Conservation (phyloP, 352 stramenopile genomes). For the Detonula confervacea region DNA sequence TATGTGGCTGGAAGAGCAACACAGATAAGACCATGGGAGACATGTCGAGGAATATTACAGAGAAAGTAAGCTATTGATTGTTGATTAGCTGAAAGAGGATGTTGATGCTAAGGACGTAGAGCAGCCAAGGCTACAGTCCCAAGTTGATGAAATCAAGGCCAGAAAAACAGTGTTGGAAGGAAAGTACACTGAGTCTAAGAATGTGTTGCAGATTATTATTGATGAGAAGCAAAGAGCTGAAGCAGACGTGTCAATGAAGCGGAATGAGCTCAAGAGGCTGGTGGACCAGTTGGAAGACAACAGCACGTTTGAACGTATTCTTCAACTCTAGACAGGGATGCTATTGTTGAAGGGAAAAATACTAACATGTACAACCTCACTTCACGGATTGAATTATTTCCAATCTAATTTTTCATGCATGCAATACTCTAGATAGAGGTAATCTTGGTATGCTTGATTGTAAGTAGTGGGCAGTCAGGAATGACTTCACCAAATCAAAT, state of each 20-base stretch:
- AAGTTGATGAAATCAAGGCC: neutral
- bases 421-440: too few species aligned
- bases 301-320: neutral
- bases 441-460: too few species aligned
- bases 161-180: neutral
- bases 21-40: neutral
- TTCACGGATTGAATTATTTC: too few species aligned
- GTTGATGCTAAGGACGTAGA: neutral
- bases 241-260: neutral
- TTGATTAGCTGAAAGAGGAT: neutral
- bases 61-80: neutral
- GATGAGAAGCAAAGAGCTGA: neutral
- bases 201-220: neutral
- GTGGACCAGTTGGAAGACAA: neutral
- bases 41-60: neutral
- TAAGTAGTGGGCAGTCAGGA: too few species aligned
- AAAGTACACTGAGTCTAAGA: neutral
- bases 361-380: too few species aligned
- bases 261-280: neutral
- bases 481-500: too few species aligned
- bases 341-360: too few species aligned
- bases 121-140: neutral
- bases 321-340: neutral
- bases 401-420: too few species aligned
- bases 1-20: constrained; percentile 8